Percentiles rank a stretch among this genome's conserved stretches.
Conservation (phyloP, 257 asterid species). For the Knoxia roxburghii region DNA sequence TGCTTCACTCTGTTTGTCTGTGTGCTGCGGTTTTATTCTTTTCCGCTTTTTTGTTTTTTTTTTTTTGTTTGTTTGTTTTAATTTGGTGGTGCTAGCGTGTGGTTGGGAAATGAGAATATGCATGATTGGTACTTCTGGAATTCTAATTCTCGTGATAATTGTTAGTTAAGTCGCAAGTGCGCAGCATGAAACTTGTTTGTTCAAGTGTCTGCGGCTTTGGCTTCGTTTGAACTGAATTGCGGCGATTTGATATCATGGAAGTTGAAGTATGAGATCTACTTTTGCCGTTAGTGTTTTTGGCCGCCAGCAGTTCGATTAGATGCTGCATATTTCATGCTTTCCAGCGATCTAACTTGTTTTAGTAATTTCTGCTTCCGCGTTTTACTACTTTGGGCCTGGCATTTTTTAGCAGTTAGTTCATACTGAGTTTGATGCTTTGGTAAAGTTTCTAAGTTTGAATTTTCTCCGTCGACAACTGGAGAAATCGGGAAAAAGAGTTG, state of each 20-base stretch:
- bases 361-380: background rate
- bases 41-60: background rate
- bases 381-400: constrained; percentile 3
- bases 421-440: background rate
- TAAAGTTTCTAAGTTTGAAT: background rate
- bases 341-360: constrained; percentile 11
- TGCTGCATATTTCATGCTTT: background rate
- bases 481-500: too few species aligned
- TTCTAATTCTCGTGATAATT: background rate
- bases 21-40: background rate
- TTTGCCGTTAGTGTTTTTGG: constrained; percentile 7
- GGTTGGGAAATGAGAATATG: background rate
- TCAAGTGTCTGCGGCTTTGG: constrained; percentile 4
- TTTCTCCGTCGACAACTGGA: background rate
- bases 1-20: background rate
- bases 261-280: constrained; percentile 37
- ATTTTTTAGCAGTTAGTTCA: background rate
- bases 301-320: constrained; percentile 7
- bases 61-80: too few species aligned
- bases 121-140: background rate
- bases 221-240: constrained; percentile 1
- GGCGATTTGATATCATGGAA: constrained; percentile 5
- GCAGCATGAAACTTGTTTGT: background rate
- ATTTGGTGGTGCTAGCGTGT: too few species aligned
- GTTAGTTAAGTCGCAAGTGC: background rate